phyloP scores from a whole-genome alignment of 192 early-diverging fungal genomes.

The Allomyces javanicus region DNA sequence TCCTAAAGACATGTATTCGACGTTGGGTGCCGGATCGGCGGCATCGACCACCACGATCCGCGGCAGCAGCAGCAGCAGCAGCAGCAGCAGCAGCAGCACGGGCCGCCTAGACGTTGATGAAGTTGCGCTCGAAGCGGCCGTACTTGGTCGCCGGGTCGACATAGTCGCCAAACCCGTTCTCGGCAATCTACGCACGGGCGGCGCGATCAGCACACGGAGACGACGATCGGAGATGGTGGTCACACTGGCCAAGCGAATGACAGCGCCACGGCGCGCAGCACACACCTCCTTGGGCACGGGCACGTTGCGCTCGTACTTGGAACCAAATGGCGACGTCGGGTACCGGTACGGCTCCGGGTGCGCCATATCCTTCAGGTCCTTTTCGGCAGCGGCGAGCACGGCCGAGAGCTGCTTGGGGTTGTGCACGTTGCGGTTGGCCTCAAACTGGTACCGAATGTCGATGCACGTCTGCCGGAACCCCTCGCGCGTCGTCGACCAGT shows the following conservation, averaged over 20 bases:
- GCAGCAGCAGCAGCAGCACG: no score
- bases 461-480: conserved; percentile 63
- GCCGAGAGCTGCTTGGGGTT: conserved; percentile 51
- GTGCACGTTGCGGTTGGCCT: conserved; percentile 49
- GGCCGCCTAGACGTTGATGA: background rate
- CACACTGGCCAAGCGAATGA: no score
- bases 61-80: no score
- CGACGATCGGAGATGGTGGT: no score
- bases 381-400: conserved; percentile 48
- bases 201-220: no score
- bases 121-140: background rate
- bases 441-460: conserved; percentile 67
- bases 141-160: background rate
- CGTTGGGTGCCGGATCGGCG: no score
- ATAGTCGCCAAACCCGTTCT: background rate
- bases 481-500: conserved; percentile 74
- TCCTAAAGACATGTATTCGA: no score
- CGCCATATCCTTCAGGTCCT: conserved; percentile 42
- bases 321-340: conserved; percentile 44
- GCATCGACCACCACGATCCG: no score
- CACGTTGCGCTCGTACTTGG: conserved; percentile 68
- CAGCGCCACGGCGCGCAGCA: no score
- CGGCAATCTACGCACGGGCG: background rate
- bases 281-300: conserved; percentile 9
- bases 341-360: conserved; percentile 72